Base-by-base conservation (phyloP, 495 filamentous ascomycete species). In the Schizothecium vesticola region DNA sequence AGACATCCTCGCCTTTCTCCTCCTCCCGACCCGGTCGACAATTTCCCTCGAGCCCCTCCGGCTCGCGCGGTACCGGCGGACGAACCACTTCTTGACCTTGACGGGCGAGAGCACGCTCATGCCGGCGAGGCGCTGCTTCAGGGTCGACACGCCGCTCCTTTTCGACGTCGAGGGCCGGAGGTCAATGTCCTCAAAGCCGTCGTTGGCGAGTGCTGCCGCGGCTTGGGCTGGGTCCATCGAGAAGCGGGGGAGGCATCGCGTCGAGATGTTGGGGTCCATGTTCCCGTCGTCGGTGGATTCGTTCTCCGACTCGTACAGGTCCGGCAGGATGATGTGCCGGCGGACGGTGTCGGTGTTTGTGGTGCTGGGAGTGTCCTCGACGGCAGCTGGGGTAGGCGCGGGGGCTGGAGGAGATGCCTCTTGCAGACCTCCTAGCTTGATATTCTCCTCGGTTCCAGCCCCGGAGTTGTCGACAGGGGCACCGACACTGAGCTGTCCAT, bases 1-100 rank as follows among this genome's bases (percentile, higher is more conserved):
- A 2, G 7, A 8, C 55, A 13, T 33, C 19, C 10, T 26, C 25
- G 10, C 57, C 19, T n/a, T 55, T 9, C 56, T 70, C 24, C 36
- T 8, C 31, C 64, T 56, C 64, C 31, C 67, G 0, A 68, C 64
- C 67, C 66, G 68, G 26, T 51, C 66, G n/a, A 72, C 65, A 12
- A 69, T 60, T 1, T 67, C 70, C 56, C 64, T 62, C 3, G 70
- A 64, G 25, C 70, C 72, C 70, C 70, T 74, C 13, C 70, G 65
- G 24, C 71, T 64, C 0, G 67, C 72, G 11, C 61, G 62, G 23
- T 72, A 72, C 65, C 70, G 64, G n/a, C 70, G 63, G 10, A 65
- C 68, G 13, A 74, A 28, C 72, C 72, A 74, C 23, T 72, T 72
- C 65, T 70, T 74, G 65, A 72, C 72, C 58, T 72, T 72, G 51